A percentile compares a stretch with the other conserved stretches of the same genome.
Evolutionary conservation across 352 stramenopile genomes (phyloP).

Genomic region (Pythium folliculosum): DNA sequence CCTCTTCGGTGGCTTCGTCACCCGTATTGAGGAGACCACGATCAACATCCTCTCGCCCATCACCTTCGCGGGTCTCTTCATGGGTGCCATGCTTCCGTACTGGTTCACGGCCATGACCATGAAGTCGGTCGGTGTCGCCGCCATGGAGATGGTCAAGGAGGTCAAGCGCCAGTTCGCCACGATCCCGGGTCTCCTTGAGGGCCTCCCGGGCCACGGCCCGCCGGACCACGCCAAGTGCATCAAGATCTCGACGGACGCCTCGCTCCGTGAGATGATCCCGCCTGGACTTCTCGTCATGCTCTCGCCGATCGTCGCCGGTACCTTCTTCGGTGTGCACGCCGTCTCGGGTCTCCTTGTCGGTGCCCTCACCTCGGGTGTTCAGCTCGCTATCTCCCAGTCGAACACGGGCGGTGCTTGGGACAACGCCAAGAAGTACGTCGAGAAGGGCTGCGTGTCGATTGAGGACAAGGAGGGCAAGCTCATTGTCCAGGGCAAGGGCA

Average conservation of each 20-base stretch:
- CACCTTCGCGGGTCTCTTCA: constrained; percentile 98
- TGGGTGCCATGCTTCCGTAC: constrained; percentile 99
- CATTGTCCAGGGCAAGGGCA: constrained; percentile 94
- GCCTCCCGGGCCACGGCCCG: constrained; percentile 83
- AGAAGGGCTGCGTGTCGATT: constrained; percentile 93
- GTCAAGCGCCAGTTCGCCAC: constrained; percentile 99
- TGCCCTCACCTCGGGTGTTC: constrained; percentile 94
- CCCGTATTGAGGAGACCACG: constrained; percentile 92
- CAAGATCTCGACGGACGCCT: constrained; percentile 99
- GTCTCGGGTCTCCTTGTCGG: constrained; percentile 98
- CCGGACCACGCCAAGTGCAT: constrained; percentile 94
- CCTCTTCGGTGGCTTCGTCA: constrained; percentile 98
- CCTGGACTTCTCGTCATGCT: constrained; percentile 98
- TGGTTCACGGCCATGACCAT: constrained; percentile 99
- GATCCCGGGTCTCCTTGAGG: constrained; percentile 97
- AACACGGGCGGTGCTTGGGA: constrained; percentile 99
- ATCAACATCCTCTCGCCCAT: constrained; percentile 98
- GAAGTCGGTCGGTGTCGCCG: constrained; percentile 98
- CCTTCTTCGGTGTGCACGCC: constrained; percentile 97
- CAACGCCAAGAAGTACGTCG: constrained; percentile 99
- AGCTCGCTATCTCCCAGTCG: constrained; percentile 99
- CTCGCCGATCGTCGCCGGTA: constrained; percentile 96
- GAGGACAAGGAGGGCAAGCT: constrained; percentile 92
- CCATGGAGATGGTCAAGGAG: constrained; percentile 99
- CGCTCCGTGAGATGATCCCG: constrained; percentile 98